Base-by-base conservation (phyloP, 2,329 filamentous ascomycete genomes). In the Dothideomycetes sp. region DNA sequence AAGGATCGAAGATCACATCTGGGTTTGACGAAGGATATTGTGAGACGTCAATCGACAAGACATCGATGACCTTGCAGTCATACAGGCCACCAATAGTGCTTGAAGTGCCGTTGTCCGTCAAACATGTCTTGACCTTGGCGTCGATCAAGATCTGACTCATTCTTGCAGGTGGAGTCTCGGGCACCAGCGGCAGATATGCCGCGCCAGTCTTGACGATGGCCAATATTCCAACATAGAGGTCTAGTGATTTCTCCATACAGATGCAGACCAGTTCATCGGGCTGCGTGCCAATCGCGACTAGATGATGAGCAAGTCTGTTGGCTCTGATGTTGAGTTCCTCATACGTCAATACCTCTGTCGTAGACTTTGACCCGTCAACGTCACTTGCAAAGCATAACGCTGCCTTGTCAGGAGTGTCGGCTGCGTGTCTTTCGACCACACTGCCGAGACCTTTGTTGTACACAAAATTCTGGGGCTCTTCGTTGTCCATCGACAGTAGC, bases 141-240 rank as follows among this genome's bases (percentile, higher is more conserved):
- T 84, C 76, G 1, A 58, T 46, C 12, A 93, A 47, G 16, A 91
- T 84, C 3, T 69, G 63, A 3, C 64, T 55, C 1, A 82, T 63
- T 37, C 84, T 69, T 8, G 75, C 69, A 1, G 53, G 16, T 0
- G 86, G 84, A 0, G 79, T 82, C n/a, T 72, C 76, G 1, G 84
- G 81, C 1, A 84, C 69, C 3, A 94, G 66, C 0, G 86, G 85
- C n/a, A 94, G 61, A 52, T 93, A 91, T 5, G 79, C 84, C 50
- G 78, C 79, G 7, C 85, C 84, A 4, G 76, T 65, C 52, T 93
- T 93, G 22, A 85, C 58, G 16, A 80, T 72, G 1, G 77, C 86
- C 19, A 94, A 65, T 18, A 94, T 84, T 0, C 77, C 70, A 19
- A 79, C 67, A 52, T 94, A 94, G 1, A 93, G 62, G 18, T 77